Evolutionary conservation across 768 basidiomycete genomes (phyloP).

Genomic region (Tephrocybe sp.): DNA sequence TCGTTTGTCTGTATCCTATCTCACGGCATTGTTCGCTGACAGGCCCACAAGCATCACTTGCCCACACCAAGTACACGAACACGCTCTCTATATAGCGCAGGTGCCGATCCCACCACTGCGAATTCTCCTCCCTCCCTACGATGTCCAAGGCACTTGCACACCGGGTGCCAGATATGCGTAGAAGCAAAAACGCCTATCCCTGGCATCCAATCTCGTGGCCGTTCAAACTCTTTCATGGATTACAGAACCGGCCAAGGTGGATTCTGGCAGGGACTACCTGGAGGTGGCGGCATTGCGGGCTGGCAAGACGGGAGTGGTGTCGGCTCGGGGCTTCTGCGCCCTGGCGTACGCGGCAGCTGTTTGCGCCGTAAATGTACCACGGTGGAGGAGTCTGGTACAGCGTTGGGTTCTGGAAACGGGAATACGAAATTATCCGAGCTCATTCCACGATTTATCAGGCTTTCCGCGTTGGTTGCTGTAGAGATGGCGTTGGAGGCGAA

Average conservation of each 20-base stretch:
- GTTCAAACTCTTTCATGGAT: slow-evolving; percentile 17
- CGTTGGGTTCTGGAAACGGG: slow-evolving; percentile 38
- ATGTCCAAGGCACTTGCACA: slow-evolving; percentile 72
- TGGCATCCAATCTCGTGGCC: slow-evolving; percentile 24
- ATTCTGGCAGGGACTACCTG: slow-evolving; percentile 32
- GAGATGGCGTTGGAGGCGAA: slow-evolving; percentile 73
- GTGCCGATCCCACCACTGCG: slow-evolving; percentile 58
- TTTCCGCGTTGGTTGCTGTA: slow-evolving; percentile 76
- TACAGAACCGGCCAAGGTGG: slow-evolving; percentile 16
- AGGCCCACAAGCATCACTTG: slow-evolving; percentile 10
- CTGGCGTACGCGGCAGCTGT: slow-evolving; percentile 53
- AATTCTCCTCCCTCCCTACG: slow-evolving; percentile 62
- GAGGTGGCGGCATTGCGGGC: slow-evolving; percentile 57
- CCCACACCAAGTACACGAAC: slow-evolving; percentile 38
- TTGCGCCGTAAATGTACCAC: slow-evolving; percentile 46
- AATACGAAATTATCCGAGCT: slow-evolving; percentile 67
- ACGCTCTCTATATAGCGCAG: slow-evolving; percentile 51
- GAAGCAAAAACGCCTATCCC: slow-evolving; percentile 44
- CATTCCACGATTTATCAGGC: slow-evolving; percentile 67
- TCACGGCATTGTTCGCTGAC: slow-evolving; percentile 6
- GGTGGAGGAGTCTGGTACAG: slow-evolving; percentile 15
- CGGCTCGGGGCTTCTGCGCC: slow-evolving; percentile 63
- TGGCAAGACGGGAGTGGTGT: slow-evolving; percentile 77
- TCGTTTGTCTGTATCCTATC: not conserved
- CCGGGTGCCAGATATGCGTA: slow-evolving; percentile 76